Base-by-base conservation (phyloP, 352 stramenopile species). In the Phytophthora tentaculata region DNA sequence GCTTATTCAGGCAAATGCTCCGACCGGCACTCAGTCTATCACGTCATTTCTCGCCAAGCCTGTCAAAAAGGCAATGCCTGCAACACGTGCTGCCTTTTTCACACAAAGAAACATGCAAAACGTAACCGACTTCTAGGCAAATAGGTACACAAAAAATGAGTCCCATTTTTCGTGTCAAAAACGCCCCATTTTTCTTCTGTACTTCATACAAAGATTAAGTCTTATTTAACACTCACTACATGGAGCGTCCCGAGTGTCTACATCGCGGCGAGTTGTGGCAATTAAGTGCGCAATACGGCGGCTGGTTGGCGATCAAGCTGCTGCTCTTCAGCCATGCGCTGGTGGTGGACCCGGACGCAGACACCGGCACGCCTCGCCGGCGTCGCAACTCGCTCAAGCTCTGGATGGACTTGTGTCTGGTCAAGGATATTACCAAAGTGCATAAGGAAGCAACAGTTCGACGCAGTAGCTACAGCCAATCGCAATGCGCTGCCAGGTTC, bases 11-110 rank as follows among this genome's bases (percentile, higher is more conserved):
- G 81, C 77, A 3, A 79, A 75, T 57, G 80, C 82, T 28, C 84
- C 83, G 10, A 64, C 57, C 1, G 88, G 88, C 0, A 94, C 88
- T 6, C 86, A 92, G 61, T 89, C 84, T 19, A 95, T 95, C 70
- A 84, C 83, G 43, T 92, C 88, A 23, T 95, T 95, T 64, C 74
- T 95, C 29, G 47, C 53, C 26, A 67, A 78, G 48, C 64, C 78
- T 8, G 50, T 70, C 3, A 74, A 75, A n/a, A 84, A 80, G 29
- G 7, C 50, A 29, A 49, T 60, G 2, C 56, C 72, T 7, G 28
- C 44, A 14, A 57, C 71, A 14, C 77, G 85, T 9, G 55, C 81
- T 24, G 71, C 69, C 13, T 93, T 87, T 59, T 93, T 91, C 56
- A 64, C 64, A 7, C 69, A 86, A 23, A 66, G 83, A 24, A 73